Base-by-base conservation (phyloP, 495 filamentous ascomycete species). In the Hyaloscypha bicolor region DNA sequence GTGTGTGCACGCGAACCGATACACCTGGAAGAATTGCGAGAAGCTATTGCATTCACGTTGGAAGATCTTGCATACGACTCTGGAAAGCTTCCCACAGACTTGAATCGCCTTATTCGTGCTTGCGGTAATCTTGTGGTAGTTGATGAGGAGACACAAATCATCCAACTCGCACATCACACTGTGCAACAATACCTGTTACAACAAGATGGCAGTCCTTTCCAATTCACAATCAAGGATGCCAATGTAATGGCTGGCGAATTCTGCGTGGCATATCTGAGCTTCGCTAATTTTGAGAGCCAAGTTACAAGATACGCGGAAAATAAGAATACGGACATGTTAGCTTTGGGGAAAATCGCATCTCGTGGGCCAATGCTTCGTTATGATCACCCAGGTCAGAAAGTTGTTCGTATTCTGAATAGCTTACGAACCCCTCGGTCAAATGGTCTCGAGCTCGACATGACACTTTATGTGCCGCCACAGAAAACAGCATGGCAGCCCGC, bases 231-330 rank as follows among this genome's bases (percentile, higher is more conserved):
- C 9, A 4, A 35, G 4, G 64, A 69, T 14, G 65, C 62, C 1
- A 64, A 74, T 58, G 48, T 62, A 11, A 21, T 62, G 37, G 61
- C 66, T 45, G 75, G 78, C 25, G 68, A 73, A 12, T 53, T 75
- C 37, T 80, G 78, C 60, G 62, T 79, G 42, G 78, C 76, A 0
- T 80, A 79, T 62, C 73, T 80, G 21, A 67, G 74, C 56, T 78
- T 78, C 62, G 70, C 62, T 56, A 71, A 78, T 64, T 79, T 79
- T 63, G 73, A 74, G 32, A 60, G 11, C 31, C 66, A 64, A 25
- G 42, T 69, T 16, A 60, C 61, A 21, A 21, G 19, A 25, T 68
- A 63, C 30, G 42, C 11, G 22, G 60, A 57, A 3, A 63, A 55
- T 32, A 21, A n/a, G 14, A 63, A 56, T 12, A 45, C 52, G 19